phyloP scores from a whole-genome alignment of 2,329 filamentous ascomycete genomes.

The Chalara sp. region DNA sequence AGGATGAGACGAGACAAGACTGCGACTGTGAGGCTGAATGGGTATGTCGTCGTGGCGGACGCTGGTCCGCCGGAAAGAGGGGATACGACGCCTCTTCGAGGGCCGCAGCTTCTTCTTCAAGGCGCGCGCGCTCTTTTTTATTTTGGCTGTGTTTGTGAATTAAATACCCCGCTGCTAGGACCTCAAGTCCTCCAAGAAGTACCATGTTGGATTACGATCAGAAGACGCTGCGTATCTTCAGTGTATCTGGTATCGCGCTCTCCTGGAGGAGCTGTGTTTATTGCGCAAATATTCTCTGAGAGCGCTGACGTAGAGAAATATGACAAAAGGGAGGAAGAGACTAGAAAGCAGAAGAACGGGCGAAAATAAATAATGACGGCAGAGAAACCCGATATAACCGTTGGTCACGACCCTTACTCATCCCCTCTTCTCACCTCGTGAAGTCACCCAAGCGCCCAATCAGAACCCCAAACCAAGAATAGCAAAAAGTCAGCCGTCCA shows the following conservation, averaged over 20 bases:
- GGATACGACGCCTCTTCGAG: slow-evolving; percentile 11
- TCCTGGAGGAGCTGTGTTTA: too few species aligned
- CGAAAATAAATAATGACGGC: not conserved
- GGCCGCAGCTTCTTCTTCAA: slow-evolving; percentile 19
- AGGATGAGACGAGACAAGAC: not conserved
- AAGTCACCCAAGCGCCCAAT: too few species aligned
- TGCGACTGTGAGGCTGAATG: not conserved
- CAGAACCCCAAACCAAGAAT: too few species aligned
- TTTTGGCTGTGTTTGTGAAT: slow-evolving; percentile 24
- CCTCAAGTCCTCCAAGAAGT: slow-evolving; percentile 33
- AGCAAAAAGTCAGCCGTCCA: too few species aligned
- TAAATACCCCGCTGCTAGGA: slow-evolving; percentile 25
- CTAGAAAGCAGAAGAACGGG: not conserved
- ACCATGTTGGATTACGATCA: slow-evolving; percentile 37
- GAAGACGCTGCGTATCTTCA: too few species aligned
- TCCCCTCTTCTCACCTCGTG: too few species aligned
- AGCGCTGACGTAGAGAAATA: not conserved
- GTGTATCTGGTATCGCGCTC: too few species aligned
- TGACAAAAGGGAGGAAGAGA: not conserved
- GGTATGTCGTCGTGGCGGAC: not conserved
- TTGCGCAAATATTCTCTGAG: not conserved
- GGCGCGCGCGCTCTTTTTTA: slow-evolving; percentile 26
- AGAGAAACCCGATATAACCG: not conserved
- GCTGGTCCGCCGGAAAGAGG: not conserved
- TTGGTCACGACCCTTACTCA: too few species aligned